Percentiles rank a stretch among this genome's conserved stretches.
phyloP scores from a whole-genome alignment of 306 rosid genomes.

The Quercus rubra region DNA sequence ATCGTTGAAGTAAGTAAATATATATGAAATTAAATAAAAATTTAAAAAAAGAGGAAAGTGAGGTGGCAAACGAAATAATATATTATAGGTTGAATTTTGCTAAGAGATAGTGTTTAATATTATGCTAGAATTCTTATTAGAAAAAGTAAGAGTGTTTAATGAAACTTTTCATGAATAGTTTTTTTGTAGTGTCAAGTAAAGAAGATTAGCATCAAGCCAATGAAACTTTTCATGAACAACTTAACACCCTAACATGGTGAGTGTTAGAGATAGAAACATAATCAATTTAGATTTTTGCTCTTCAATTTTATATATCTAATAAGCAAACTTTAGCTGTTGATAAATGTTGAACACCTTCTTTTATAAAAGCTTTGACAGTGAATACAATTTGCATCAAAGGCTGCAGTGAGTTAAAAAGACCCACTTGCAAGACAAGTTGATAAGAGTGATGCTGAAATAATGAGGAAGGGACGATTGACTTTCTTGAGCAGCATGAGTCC shows the following conservation, averaged over 20 bases:
- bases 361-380: conserved; percentile 32
- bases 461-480: conserved; percentile 40
- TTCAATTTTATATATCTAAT: neutral
- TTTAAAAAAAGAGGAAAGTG: too few species aligned
- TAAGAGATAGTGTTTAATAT: too few species aligned
- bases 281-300: neutral
- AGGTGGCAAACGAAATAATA: too few species aligned
- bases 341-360: neutral
- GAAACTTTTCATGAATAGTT: too few species aligned
- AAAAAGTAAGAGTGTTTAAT: too few species aligned
- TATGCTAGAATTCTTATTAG: too few species aligned
- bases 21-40: too few species aligned
- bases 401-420: conserved; percentile 35
- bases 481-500: conserved; percentile 48
- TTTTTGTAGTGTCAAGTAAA: too few species aligned
- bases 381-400: conserved; percentile 22
- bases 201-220: neutral
- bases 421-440: conserved; percentile 66
- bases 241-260: neutral
- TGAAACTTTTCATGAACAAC: neutral
- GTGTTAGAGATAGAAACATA: neutral
- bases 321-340: neutral
- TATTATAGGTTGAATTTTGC: too few species aligned
- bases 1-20: too few species aligned
- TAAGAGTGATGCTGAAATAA: conserved; percentile 55